phyloP scores from a whole-genome alignment of 352 stramenopile genomes.

The Aphanomyces euteiches region DNA sequence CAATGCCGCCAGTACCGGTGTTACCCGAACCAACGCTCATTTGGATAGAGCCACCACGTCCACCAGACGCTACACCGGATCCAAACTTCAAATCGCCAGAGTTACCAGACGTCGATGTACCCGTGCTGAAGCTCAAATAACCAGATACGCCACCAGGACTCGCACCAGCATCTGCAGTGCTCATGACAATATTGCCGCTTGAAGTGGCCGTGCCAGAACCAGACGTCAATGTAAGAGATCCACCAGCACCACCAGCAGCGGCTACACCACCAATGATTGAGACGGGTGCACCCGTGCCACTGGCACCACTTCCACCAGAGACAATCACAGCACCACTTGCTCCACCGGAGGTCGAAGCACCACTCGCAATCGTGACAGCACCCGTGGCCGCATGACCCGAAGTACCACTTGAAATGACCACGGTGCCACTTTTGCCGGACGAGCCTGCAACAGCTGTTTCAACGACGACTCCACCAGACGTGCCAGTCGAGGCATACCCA shows the following conservation, averaged over 20 bases:
- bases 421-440: conserved; percentile 25
- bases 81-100: no score
- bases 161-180: conserved; percentile 7
- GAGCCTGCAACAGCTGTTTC: conserved; percentile 11
- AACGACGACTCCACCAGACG: conserved; percentile 10
- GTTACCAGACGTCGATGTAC: no score
- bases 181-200: conserved; percentile 20
- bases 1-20: no score
- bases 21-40: no score
- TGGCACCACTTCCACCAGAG: conserved; percentile 4
- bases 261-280: conserved; percentile 18
- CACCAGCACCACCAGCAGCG: no score
- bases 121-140: no score
- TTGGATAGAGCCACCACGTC: no score
- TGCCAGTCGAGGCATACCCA: conserved; percentile 8
- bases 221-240: no score
- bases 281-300: not conserved
- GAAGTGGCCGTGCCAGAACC: not conserved
- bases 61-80: no score
- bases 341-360: not conserved
- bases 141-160: no score
- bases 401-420: conserved; percentile 38
- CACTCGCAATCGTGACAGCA: conserved; percentile 32
- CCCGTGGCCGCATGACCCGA: conserved; percentile 37
- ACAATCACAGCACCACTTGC: conserved; percentile 22